Base-by-base conservation (phyloP, 2,329 filamentous ascomycete species). In the Penicillium frequentans region DNA sequence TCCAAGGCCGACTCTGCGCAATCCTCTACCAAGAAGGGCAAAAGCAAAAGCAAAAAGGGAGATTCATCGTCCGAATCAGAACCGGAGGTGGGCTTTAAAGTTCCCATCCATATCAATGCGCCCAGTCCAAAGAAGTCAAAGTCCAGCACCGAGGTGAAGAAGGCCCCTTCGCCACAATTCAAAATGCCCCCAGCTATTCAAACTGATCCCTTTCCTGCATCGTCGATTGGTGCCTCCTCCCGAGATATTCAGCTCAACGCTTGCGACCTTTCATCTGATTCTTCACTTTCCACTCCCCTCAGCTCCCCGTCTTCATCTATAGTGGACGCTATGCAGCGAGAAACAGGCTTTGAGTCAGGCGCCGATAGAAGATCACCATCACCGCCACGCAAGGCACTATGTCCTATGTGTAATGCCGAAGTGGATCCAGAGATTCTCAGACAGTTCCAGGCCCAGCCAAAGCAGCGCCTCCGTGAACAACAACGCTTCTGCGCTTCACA, bases 401-500 rank as follows among this genome's bases (percentile, higher is more conserved):
- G 90, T 68, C 87, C 89, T 1, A 84, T 90, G 76, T 93, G 90
- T 69, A 81, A 84, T 14, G 77, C 83, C 44, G 66, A 77, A 3
- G 85, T 93, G 6, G 81, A 86, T 52, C 73, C 76, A 10, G 74
- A 75, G 0, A 73, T 84, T 1, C 77, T 91, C n/a, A 73, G 81
- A 51, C 75, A 77, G 2, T 85, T 85, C 64, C 78, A 79, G 10
- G 55, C 66, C 5, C 69, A 70, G 37, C 64, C 70, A 3, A 69
- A 65, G 27, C 71, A 71, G 54, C 71, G 73, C 2, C 60, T 75
- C 21, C 71, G 70, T 11, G 72, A 75, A 10, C 72, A 75, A 31
- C 62, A 69, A 11, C 77, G 73, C 19, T 90, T 91, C 71, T 91
- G 89, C 70, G 77, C 80, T 44, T 74, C 79, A 8, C 89, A 91